Evolutionary conservation across 371 early-diverging fungal species (phyloP), one percentile per base, ranked within the genome.

Genomic region (Mortierella sp.): DNA sequence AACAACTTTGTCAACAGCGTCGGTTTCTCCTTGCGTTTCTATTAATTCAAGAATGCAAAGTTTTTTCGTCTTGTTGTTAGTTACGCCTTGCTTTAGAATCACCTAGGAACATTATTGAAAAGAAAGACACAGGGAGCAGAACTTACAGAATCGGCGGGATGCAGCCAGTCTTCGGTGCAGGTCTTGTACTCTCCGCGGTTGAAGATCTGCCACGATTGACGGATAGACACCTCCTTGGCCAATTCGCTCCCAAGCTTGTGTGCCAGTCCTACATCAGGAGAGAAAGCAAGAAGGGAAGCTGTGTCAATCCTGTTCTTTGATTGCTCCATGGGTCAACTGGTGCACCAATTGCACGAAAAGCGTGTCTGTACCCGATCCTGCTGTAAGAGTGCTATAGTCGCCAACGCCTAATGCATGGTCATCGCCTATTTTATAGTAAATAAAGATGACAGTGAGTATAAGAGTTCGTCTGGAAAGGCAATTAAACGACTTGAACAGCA

Each of bases 121-220:
- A 31, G 40, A 50, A 48, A n/a, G 34, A 57, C 34, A 31, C 26
- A n/a, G 21, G 40, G 48, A 0, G 0, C 37, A 50, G 13, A 11
- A 51, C 81, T 4, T 80, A 87, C 87, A 34, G 83, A 83, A 50
- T 87, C 83, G n/a, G 83, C 80, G 50, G 82, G 81, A 61, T 69
- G 87, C 8, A 87, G 69, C 87, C 87, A 87, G 16, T 87, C 87
- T 69, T 87, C 87, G 0, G 81, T 76, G 5, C 76, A 77, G 10
- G 83, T 75, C 57, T 78, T 79, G 69, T 81, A 87, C 44, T 79
- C 83, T 37, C 87, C 87, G 10, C 87, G 87, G 43, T 83, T 87
- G 28, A 69, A 83, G 53, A 87, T 74, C 78, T 83, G 80, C 87
- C 87, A 87, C 13, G 78, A 71, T 51, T 87, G 87, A 11, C 87